Evolutionary conservation across 2,329 filamentous ascomycete genomes (phyloP).

Genomic region (Epichloe uncinata): DNA sequence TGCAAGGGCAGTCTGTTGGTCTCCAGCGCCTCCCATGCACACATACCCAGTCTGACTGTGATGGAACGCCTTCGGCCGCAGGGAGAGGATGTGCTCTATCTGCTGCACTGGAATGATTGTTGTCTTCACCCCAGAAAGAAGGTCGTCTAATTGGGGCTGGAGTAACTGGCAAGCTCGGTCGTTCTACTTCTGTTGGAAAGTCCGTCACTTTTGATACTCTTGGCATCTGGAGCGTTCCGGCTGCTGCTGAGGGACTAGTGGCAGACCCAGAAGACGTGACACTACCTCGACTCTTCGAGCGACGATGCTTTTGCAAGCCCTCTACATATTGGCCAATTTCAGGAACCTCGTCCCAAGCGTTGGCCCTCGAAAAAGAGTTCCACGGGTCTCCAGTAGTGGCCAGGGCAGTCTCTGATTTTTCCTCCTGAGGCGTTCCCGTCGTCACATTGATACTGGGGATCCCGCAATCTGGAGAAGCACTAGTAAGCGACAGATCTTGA

Average conservation of each 20-base stretch:
- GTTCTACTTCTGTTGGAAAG: conserved; percentile 70
- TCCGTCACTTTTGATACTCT: conserved; percentile 60
- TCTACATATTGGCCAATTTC: conserved; percentile 83
- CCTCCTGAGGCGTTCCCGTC: not conserved
- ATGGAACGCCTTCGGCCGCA: conserved; percentile 67
- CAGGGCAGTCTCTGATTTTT: not conserved
- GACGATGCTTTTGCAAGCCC: conserved; percentile 50
- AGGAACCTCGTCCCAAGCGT: conserved; percentile 88
- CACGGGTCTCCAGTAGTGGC: conserved; percentile 41
- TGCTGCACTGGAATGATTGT: conserved; percentile 32
- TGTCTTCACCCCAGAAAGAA: conserved; percentile 46
- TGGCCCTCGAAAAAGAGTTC: conserved; percentile 60
- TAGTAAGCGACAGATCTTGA: not conserved
- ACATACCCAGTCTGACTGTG: conserved; percentile 92
- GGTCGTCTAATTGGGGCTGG: conserved; percentile 64
- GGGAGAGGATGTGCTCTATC: conserved; percentile 47
- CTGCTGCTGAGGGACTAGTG: not conserved
- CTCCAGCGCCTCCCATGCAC: conserved; percentile 38
- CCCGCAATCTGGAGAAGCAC: not conserved
- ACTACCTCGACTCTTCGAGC: conserved; percentile 19
- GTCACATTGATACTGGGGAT: not conserved
- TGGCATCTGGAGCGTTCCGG: conserved; percentile 11
- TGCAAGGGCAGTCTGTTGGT: conserved; percentile 40
- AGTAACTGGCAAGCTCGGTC: conserved; percentile 81
- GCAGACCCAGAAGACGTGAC: not conserved